These are phyloP conservation scores for Ophiobolus disseminans DNA, from an alignment of 2,329 filamentous ascomycete genomes.

Conservation along the genomic window DNA sequence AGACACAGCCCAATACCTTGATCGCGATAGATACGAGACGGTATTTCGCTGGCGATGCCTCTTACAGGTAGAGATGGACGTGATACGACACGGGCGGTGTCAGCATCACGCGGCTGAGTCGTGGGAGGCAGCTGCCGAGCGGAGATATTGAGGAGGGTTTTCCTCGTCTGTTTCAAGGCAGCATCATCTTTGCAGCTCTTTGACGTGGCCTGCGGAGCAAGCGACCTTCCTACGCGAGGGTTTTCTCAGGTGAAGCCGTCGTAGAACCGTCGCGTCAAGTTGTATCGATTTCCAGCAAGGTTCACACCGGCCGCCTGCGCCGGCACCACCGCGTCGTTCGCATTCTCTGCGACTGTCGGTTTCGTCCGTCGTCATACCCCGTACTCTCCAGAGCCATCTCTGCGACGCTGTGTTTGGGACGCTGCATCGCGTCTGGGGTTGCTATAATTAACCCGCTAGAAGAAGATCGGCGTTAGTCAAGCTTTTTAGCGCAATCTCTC, in stretches of 20 bases:
- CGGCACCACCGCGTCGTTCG: constrained; percentile 5
- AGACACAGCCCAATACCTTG: constrained; percentile 9
- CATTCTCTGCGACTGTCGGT: background rate
- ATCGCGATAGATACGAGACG: constrained; percentile 22
- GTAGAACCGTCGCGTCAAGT: constrained; percentile 8
- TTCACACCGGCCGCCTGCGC: constrained; percentile 11
- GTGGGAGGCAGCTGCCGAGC: constrained; percentile 22
- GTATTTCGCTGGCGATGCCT: constrained; percentile 16
- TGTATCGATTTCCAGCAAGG: constrained; percentile 19
- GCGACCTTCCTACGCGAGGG: constrained; percentile 14
- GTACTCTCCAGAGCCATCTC: constrained; percentile 6
- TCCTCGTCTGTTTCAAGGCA: constrained; percentile 19
- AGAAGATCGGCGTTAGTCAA: constrained; percentile 11
- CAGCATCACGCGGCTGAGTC: constrained; percentile 37
- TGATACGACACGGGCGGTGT: constrained; percentile 14
- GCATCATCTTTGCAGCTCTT: constrained; percentile 13
- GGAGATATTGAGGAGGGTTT: constrained; percentile 8
- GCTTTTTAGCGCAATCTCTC: constrained; percentile 9
- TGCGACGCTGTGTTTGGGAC: constrained; percentile 9
- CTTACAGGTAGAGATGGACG: constrained; percentile 20
- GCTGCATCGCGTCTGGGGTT: constrained; percentile 9
- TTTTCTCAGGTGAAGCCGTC: constrained; percentile 10
- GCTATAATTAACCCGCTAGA: constrained; percentile 14
- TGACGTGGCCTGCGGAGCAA: constrained; percentile 24
- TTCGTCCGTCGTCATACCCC: constrained; percentile 4